Conservation (phyloP, 2,329 filamentous ascomycete genomes). For the Alternaria novae-zelandiae region DNA sequence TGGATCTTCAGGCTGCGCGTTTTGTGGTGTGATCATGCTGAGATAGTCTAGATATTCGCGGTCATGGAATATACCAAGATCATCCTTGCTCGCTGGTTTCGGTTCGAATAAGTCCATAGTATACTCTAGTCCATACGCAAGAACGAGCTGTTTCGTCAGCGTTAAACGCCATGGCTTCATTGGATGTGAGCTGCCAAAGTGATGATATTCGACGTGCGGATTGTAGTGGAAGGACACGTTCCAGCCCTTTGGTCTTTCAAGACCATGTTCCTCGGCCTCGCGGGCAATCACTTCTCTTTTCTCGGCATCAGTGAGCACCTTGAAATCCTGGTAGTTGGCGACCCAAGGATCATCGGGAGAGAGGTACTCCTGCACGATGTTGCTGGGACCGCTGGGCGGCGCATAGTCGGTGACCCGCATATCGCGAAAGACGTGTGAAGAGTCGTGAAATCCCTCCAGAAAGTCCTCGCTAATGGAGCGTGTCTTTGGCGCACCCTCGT, state of each 20-base stretch:
- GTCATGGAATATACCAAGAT: constrained; percentile 86
- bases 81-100: constrained; percentile 82
- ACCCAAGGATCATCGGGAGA: constrained; percentile 36
- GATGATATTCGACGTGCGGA: constrained; percentile 91
- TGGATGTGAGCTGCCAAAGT: constrained; percentile 95
- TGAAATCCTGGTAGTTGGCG: constrained; percentile 41
- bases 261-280: constrained; percentile 67
- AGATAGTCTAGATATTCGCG: constrained; percentile 92
- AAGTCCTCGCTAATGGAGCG: neutral
- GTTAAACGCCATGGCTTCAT: constrained; percentile 99
- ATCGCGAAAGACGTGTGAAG: neutral
- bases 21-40: constrained; percentile 58
- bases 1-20: constrained; percentile 51
- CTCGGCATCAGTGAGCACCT: constrained; percentile 36
- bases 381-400: constrained; percentile 30
- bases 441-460: neutral
- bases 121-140: constrained; percentile 93
- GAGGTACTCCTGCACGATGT: constrained; percentile 46
- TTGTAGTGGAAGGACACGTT: constrained; percentile 96
- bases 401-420: constrained; percentile 30
- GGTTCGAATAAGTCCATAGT: constrained; percentile 95
- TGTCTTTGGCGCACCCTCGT: constrained; percentile 9
- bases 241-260: constrained; percentile 82
- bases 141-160: constrained; percentile 91
- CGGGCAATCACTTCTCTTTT: constrained; percentile 60